Conservation (phyloP, 2,329 filamentous ascomycete genomes). For the Colletotrichum limetticola region DNA sequence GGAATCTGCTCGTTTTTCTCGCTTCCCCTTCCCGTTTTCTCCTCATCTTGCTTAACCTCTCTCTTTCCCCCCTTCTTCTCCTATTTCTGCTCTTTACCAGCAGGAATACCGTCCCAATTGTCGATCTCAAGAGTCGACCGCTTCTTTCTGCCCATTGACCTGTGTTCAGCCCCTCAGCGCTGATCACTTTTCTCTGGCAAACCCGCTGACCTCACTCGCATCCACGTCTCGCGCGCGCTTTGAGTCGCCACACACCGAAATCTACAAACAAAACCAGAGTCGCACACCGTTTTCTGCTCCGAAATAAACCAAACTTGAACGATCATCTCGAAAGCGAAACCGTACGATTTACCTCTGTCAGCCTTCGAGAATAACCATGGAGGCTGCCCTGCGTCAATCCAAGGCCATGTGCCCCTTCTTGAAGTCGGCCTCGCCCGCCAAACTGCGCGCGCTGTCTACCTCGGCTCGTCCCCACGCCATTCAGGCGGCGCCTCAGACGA, state of each 20-base stretch:
- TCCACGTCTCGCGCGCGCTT: slow-evolving; percentile 11
- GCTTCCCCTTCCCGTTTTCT: neutral
- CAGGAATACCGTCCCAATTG: neutral
- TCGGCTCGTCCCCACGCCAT: slow-evolving; percentile 60
- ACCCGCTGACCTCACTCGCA: slow-evolving; percentile 3
- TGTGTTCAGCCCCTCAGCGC: slow-evolving; percentile 17
- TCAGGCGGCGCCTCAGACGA: slow-evolving; percentile 57
- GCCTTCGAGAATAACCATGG: slow-evolving; percentile 69
- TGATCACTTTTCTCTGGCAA: slow-evolving; percentile 26
- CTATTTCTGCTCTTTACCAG: neutral
- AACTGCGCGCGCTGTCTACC: slow-evolving; percentile 88
- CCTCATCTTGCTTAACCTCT: no score
- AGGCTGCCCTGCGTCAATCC: slow-evolving; percentile 93
- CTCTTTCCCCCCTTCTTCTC: neutral
- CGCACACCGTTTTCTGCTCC: neutral
- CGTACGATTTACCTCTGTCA: neutral
- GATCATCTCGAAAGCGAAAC: neutral
- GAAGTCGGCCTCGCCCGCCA: slow-evolving; percentile 91
- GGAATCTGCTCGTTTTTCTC: slow-evolving; percentile 29
- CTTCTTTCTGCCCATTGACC: slow-evolving; percentile 22
- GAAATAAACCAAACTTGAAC: neutral
- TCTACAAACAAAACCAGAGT: slow-evolving; percentile 8
- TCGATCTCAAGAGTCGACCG: slow-evolving; percentile 18
- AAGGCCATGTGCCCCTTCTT: slow-evolving; percentile 98
- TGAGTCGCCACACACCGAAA: slow-evolving; percentile 26